A percentile compares a stretch with the other conserved stretches of the same genome.
Conservation (phyloP, 805 yeast species). For the Teunomyces stri region DNA sequence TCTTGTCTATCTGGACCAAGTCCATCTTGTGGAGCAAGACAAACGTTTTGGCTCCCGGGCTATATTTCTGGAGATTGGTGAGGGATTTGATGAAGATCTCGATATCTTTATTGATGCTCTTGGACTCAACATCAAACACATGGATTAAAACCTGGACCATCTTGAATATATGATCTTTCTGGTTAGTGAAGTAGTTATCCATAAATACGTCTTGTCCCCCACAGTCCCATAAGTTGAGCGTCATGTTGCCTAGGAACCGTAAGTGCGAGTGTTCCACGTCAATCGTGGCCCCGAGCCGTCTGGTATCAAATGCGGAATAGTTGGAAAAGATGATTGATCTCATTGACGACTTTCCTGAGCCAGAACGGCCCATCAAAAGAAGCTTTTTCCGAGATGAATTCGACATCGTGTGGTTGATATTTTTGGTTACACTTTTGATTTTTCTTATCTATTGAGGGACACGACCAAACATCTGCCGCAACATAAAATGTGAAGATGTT, state of each 20-base stretch:
- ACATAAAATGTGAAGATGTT: not conserved
- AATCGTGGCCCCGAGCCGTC: slow-evolving; percentile 93
- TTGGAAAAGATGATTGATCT: slow-evolving; percentile 92
- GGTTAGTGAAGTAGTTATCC: slow-evolving; percentile 88
- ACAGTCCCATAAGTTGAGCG: slow-evolving; percentile 95
- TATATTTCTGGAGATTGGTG: slow-evolving; percentile 73
- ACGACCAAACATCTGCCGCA: slow-evolving; percentile 1
- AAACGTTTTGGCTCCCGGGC: slow-evolving; percentile 90
- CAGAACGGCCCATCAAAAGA: slow-evolving; percentile 78
- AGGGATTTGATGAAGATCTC: slow-evolving; percentile 86
- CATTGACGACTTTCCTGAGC: slow-evolving; percentile 98
- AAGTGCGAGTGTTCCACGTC: slow-evolving; percentile 98
- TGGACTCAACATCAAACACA: slow-evolving; percentile 93
- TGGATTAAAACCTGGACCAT: slow-evolving; percentile 95
- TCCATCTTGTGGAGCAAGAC: slow-evolving; percentile 95
- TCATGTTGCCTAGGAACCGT: slow-evolving; percentile 91
- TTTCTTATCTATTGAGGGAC: slow-evolving; percentile 1
- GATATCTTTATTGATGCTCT: slow-evolving; percentile 87
- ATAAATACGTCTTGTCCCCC: slow-evolving; percentile 97
- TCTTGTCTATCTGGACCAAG: slow-evolving; percentile 79
- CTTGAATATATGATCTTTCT: slow-evolving; percentile 87
- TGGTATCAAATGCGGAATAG: slow-evolving; percentile 94
- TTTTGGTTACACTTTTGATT: not conserved
- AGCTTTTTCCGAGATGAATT: slow-evolving; percentile 39
- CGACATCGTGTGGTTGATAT: slow-evolving; percentile 19